Conservation (phyloP, 768 basidiomycete species). For the Peribolospora baueri region DNA sequence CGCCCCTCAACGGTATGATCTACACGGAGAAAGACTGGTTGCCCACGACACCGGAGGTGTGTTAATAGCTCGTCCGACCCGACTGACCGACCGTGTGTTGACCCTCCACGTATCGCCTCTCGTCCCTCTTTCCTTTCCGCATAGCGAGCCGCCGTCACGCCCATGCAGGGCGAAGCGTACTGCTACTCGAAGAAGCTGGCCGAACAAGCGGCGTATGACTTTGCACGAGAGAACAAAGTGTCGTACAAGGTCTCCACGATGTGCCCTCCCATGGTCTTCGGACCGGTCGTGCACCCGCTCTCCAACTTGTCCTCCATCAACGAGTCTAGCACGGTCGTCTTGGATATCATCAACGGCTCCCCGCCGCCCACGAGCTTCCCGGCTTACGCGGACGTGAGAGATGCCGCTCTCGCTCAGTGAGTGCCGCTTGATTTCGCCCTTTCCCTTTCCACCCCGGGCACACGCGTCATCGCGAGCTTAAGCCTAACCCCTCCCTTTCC, state of each 20-base stretch:
- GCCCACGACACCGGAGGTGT: too few relatives aligned
- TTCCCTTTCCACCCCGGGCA: constrained; percentile 6
- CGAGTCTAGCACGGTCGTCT: neutral
- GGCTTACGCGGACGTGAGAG: neutral
- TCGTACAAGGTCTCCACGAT: constrained; percentile 9
- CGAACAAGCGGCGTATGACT: constrained; percentile 11
- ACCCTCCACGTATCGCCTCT: neutral
- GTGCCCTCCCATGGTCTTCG: constrained; percentile 13
- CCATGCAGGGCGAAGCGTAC: constrained; percentile 16
- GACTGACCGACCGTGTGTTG: constrained; percentile 4
- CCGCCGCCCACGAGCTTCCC: neutral
- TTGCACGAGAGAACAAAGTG: constrained; percentile 4
- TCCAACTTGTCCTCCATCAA: constrained; percentile 2
- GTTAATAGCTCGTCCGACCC: constrained; percentile 9
- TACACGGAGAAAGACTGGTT: constrained; percentile 17
- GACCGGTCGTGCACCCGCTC: constrained; percentile 9
- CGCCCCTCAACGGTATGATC: constrained; percentile 1
- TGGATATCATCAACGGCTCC: neutral
- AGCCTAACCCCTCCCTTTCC: neutral
- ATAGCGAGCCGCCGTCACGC: neutral
- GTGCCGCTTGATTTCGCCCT: constrained; percentile 4
- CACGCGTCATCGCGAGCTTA: constrained; percentile 10
- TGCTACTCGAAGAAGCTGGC: constrained; percentile 15
- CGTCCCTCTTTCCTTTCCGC: neutral
- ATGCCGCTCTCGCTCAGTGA: neutral